Evolutionary conservation across 768 basidiomycete species (phyloP).

Genomic region (Tylopilus sp.): DNA sequence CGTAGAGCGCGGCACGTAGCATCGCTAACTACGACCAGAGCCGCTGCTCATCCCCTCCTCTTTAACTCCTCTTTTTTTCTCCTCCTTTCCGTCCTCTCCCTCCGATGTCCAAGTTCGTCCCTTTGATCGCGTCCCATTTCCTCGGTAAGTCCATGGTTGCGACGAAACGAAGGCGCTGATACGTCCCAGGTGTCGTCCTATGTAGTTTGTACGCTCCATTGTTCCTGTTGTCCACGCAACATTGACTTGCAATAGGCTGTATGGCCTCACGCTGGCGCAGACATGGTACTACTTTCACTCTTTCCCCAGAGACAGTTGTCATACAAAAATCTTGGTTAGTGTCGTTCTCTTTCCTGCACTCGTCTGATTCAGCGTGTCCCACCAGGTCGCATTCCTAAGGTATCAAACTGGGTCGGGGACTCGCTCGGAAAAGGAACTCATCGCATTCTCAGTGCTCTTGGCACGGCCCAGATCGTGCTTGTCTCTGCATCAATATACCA

Average conservation of each 20-base stretch:
- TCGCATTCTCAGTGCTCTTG: conserved; percentile 15
- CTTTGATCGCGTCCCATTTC: conserved; percentile 29
- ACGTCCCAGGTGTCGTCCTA: conserved; percentile 26
- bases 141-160: conserved; percentile 14
- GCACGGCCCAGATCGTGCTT: conserved; percentile 28
- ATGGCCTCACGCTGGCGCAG: conserved; percentile 34
- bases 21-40: conserved; percentile 15
- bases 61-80: conserved; percentile 6
- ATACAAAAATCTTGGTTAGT: conserved; percentile 31
- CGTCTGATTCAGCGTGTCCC: background rate
- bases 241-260: conserved; percentile 24
- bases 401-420: background rate
- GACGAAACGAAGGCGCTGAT: conserved; percentile 4
- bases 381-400: conserved; percentile 30
- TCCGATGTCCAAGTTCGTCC: conserved; percentile 16
- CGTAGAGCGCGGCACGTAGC: conserved; percentile 29
- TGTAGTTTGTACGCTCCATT: conserved; percentile 27
- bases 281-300: conserved; percentile 33
- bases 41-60: conserved; percentile 1
- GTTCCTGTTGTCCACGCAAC: background rate
- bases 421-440: background rate
- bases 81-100: background rate
- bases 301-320: conserved; percentile 27
- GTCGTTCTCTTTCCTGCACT: background rate
- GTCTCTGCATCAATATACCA: conserved; percentile 32